Base-by-base conservation (phyloP, 139 green algal genomes). In the Chlamydomonas sp. region DNA sequence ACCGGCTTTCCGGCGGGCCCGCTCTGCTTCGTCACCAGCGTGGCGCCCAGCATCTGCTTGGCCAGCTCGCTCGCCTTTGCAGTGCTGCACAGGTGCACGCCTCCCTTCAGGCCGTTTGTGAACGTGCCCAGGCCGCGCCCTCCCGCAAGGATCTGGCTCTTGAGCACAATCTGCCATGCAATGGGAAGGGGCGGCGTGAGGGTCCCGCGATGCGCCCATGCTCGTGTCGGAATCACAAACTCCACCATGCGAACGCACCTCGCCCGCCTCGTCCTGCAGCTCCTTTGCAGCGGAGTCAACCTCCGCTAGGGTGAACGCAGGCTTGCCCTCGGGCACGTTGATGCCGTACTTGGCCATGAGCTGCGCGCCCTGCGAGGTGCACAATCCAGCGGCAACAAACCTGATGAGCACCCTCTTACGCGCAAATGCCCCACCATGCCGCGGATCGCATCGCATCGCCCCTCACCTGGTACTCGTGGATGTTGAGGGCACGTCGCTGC, bases 391-490 rank as follows among this genome's bases (percentile, higher is more conserved):
- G n/a, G 26, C 48, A 37, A 29, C 31, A 60, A 4, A 34, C 24
- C 48, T 59, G 5, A 34, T 28, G 24, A 5, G 4, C 48, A 5
- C 48, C 48, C n/a, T n/a, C n/a, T n/a, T n/a, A n/a, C n/a, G n/a
- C n/a, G n/a, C n/a, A n/a, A 34, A 36, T 39, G 6, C 29, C 35
- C 29, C 6, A 22, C 31, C 48, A 13, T 58, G 22, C 36, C 31
- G 33, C 16, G 37, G 3, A 30, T 69, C 35, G 39, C 6, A 28
- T 61, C 24, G 50, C 13, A 10, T 5, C 50, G 31, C 8, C 28
- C n/a, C 68, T 22, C 60, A 87, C 90, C 88, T 98, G 93, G 69
- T 96, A 98, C 71, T 98, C 93, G 60, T 98, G 93, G 0, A 98
- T 70, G 65, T 98, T 98, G 1, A 98, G 76, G 48, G 84, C 91